These are phyloP conservation scores for Fusarium decemcellulare DNA, from an alignment of 2,329 filamentous ascomycete species.

Conservation along the genomic window DNA sequence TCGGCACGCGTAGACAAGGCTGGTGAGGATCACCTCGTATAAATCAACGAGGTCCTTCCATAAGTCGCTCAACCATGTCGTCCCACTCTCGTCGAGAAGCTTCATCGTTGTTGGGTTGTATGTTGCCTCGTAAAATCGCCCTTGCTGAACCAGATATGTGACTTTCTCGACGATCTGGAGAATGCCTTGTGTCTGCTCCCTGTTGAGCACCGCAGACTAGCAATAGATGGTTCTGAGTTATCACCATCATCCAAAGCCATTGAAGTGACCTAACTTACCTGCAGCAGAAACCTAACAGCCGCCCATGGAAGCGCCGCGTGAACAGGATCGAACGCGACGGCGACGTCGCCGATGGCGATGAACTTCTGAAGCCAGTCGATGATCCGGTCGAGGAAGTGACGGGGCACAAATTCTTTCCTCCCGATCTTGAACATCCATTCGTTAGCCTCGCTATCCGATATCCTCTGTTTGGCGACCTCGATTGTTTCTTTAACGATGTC, in stretches of 20 bases:
- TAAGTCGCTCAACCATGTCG: neutral
- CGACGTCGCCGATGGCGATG: neutral
- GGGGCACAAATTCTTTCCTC: too few species aligned
- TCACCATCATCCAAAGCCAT: too few species aligned
- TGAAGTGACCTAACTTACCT: neutral
- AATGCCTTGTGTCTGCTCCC: neutral
- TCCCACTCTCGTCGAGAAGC: neutral
- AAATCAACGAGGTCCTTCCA: neutral
- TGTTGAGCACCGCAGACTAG: neutral
- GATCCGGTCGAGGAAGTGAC: neutral
- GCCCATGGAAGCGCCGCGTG: neutral
- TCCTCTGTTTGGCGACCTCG: too few species aligned
- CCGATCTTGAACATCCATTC: too few species aligned
- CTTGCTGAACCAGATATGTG: neutral
- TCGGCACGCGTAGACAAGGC: neutral
- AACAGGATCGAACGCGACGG: neutral
- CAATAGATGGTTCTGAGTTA: too few species aligned
- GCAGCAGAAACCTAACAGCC: neutral
- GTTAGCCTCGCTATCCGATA: too few species aligned
- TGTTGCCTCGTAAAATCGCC: neutral
- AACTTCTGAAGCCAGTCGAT: neutral
- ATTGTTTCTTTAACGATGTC: too few species aligned
- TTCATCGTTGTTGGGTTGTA: neutral
- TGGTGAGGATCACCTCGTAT: neutral
- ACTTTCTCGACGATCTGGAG: neutral